Conservation (phyloP, 2,329 filamentous ascomycete genomes). For the Curvularia hawaiiensis region DNA sequence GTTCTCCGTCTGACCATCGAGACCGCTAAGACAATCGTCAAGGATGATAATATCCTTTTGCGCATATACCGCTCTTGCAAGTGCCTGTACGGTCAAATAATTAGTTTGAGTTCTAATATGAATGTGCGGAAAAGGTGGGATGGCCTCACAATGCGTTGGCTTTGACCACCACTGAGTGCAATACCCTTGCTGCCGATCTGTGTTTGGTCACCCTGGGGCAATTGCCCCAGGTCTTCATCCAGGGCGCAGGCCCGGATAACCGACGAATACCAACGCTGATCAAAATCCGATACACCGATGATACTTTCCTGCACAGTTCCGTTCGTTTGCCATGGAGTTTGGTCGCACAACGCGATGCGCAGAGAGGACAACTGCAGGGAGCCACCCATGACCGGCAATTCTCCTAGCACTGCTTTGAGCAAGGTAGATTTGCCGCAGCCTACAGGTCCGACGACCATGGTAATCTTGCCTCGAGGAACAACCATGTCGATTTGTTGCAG, state of each 20-base stretch:
- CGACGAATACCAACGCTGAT: conserved; percentile 45
- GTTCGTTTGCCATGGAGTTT: conserved; percentile 47
- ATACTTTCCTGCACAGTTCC: conserved; percentile 47
- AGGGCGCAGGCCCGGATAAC: conserved; percentile 44
- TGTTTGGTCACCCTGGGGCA: conserved; percentile 49
- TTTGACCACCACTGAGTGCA: conserved; percentile 59
- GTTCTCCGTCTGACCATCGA: conserved; percentile 57
- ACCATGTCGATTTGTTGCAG: conserved; percentile 50
- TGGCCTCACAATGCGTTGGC: conserved; percentile 53
- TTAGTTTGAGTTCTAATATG: conserved; percentile 16
- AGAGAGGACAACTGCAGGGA: conserved; percentile 37
- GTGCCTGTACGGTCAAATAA: conserved; percentile 37
- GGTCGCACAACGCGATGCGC: conserved; percentile 46
- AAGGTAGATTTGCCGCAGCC: conserved; percentile 61
- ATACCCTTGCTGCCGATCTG: conserved; percentile 58
- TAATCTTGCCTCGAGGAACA: conserved; percentile 52
- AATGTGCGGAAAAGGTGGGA: conserved; percentile 20
- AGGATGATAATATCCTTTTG: conserved; percentile 55
- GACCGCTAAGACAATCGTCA: conserved; percentile 59
- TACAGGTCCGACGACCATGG: conserved; percentile 57
- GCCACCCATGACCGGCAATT: conserved; percentile 41
- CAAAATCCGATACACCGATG: conserved; percentile 41
- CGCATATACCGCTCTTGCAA: conserved; percentile 60
- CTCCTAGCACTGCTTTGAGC: conserved; percentile 41
- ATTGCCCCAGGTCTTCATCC: conserved; percentile 41